phyloP scores from a whole-genome alignment of 495 filamentous ascomycete genomes.

The Symbiotaphrina buchneri region DNA sequence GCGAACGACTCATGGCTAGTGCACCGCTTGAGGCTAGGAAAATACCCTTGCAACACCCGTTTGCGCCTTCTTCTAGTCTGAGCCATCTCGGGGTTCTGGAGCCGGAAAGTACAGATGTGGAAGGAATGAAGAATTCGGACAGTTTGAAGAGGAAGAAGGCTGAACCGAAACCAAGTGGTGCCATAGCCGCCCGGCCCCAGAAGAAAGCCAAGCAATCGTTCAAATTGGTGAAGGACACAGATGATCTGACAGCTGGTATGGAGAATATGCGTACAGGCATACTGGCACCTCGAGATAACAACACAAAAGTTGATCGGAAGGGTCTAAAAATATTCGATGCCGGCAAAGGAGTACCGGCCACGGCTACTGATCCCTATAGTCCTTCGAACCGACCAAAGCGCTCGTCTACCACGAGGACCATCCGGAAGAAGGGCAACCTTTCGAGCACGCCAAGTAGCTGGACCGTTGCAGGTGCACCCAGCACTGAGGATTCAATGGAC shows the following conservation, averaged over 20 bases:
- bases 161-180: not conserved
- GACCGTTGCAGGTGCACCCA: constrained; percentile 3
- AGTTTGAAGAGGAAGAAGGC: constrained; percentile 1
- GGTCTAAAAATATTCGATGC: no score
- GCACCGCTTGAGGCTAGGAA: constrained; percentile 9
- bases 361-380: no score
- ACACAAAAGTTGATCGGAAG: not conserved
- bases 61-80: constrained; percentile 5
- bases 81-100: constrained; percentile 4
- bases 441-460: constrained; percentile 3
- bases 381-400: not conserved
- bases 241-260: constrained; percentile 1
- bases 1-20: no score
- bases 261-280: not conserved
- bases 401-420: constrained; percentile 1
- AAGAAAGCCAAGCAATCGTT: not conserved
- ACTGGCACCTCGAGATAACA: not conserved
- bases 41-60: constrained; percentile 3
- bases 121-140: not conserved
- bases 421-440: not conserved
- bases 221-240: not conserved
- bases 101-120: not conserved
- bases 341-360: no score
- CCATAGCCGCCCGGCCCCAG: not conserved
- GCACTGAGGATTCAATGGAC: constrained; percentile 8